These are phyloP conservation scores for Penicillium parvum DNA, from an alignment of 495 filamentous ascomycete species.

Conservation along the genomic window DNA sequence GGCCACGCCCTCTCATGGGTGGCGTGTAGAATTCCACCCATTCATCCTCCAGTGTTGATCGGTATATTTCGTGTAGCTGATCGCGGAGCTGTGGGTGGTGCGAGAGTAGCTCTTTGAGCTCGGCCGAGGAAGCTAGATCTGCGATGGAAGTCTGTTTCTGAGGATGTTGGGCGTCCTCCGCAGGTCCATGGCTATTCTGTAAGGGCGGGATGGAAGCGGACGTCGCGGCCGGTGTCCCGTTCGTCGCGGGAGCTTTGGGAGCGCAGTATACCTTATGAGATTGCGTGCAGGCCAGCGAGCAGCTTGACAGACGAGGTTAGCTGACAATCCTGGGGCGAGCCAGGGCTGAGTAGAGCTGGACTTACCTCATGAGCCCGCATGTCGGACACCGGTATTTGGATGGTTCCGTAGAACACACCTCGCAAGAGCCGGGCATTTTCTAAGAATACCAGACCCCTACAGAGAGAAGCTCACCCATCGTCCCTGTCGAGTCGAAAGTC, in stretches of 20 bases:
- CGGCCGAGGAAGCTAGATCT: slow-evolving; percentile 30
- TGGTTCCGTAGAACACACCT: slow-evolving; percentile 53
- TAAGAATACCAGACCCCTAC: slow-evolving; percentile 2
- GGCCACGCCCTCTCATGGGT: slow-evolving; percentile 16
- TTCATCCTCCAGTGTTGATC: slow-evolving; percentile 45
- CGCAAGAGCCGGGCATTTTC: slow-evolving; percentile 42
- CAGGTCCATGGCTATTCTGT: slow-evolving; percentile 8
- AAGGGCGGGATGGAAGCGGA: slow-evolving; percentile 4
- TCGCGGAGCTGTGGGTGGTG: slow-evolving; percentile 48
- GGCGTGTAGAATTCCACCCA: slow-evolving; percentile 34
- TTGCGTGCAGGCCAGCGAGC: slow-evolving; percentile 64
- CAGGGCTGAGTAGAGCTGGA: background rate
- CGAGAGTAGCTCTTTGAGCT: slow-evolving; percentile 48
- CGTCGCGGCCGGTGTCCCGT: slow-evolving; percentile 21
- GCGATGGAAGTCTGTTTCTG: slow-evolving; percentile 8
- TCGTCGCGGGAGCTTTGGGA: slow-evolving; percentile 28
- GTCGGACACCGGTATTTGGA: slow-evolving; percentile 64
- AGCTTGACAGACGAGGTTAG: slow-evolving; percentile 38
- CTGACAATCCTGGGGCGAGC: background rate
- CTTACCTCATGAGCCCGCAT: slow-evolving; percentile 59
- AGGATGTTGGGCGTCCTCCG: background rate
- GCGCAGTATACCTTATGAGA: slow-evolving; percentile 55
- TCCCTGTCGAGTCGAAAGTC: slow-evolving; percentile 2
- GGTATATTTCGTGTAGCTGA: slow-evolving; percentile 50
- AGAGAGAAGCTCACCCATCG: slow-evolving; percentile 5